Base-by-base conservation (phyloP, 371 early-diverging fungal species). In the Actinomucor elegans region DNA sequence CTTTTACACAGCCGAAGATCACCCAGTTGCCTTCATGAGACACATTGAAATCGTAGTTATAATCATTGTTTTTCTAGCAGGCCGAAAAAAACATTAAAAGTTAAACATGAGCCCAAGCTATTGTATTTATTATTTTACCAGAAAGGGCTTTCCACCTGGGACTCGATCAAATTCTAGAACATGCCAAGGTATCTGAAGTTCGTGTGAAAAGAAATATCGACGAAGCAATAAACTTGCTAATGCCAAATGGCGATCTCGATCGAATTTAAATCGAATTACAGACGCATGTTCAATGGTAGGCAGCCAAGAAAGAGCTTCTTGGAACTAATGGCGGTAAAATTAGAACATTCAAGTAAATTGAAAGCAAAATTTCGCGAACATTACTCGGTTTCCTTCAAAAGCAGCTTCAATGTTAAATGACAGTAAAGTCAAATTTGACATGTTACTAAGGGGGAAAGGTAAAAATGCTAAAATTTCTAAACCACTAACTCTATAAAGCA, bases 11-110 rank as follows among this genome's bases (percentile, higher is more conserved):
- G 70, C 67, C 77, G 24, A 80, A 71, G 17, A 80, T 69, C 15
- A 82, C 81, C 83, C 80, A 86, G 63, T 81, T 68, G n/a, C 83
- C 84, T 57, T 83, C 80, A 70, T 86, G 87, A 10, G 84, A 83
- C 32, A 70, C 58, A 66, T 86, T 86, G 50, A 77, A 84, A 48
- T 78, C 75, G 17, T 54, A 38, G 5, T 48, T 14, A 1, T 52
- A 21, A 5, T 42, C 20, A n/a, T n/a, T n/a, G n/a, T n/a, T n/a
- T n/a, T n/a, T n/a, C n/a, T n/a, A n/a, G n/a, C 23, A 4, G 14
- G 29, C 23, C n/a, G 11, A 36, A 11, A 15, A 28, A 48, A 17
- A n/a, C 34, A n/a, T n/a, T n/a, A n/a, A n/a, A n/a, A 48, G 34
- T 12, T 26, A 24, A 15, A 26, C 4, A 10, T 36, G 21, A 8